Evolutionary conservation across 1,284 basidiomycete species (phyloP).

Genomic region (Apiotrichum porosum): DNA sequence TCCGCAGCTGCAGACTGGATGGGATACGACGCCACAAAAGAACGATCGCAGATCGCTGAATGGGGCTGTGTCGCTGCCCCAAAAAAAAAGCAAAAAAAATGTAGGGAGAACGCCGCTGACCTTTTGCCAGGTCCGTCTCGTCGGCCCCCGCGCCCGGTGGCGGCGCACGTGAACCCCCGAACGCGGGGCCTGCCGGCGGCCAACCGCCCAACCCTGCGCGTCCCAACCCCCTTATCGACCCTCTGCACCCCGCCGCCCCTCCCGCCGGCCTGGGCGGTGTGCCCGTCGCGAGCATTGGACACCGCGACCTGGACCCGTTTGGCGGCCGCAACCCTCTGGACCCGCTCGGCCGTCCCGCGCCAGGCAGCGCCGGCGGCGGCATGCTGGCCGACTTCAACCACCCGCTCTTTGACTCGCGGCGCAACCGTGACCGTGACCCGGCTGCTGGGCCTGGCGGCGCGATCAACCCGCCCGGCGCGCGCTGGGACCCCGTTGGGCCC

Average conservation of each 20-base stretch:
- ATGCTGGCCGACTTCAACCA: slow-evolving; percentile 55
- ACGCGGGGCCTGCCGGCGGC: slow-evolving; percentile 15
- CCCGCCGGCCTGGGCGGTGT: slow-evolving; percentile 7
- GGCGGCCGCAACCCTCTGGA: slow-evolving; percentile 20
- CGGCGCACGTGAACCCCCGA: slow-evolving; percentile 7
- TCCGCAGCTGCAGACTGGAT: too few species aligned
- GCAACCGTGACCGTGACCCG: slow-evolving; percentile 14
- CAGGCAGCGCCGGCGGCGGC: slow-evolving; percentile 47
- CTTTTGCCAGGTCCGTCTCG: neutral
- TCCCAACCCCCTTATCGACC: slow-evolving; percentile 27
- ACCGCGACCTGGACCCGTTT: slow-evolving; percentile 53
- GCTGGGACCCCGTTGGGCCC: slow-evolving; percentile 55
- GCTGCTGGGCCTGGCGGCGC: slow-evolving; percentile 35
- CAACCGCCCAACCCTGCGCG: slow-evolving; percentile 16
- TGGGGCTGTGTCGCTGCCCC: too few species aligned
- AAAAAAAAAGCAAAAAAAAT: too few species aligned
- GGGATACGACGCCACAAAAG: too few species aligned
- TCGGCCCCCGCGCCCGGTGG: neutral
- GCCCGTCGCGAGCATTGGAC: slow-evolving; percentile 48
- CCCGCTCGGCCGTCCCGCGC: too few species aligned
- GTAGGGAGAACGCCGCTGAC: too few species aligned
- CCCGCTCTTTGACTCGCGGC: slow-evolving; percentile 50
- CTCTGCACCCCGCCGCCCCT: slow-evolving; percentile 7
- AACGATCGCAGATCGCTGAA: too few species aligned
- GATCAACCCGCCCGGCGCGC: slow-evolving; percentile 50